phyloP scores from a whole-genome alignment of 2,329 filamentous ascomycete species.

The Exophiala aquamarina region DNA sequence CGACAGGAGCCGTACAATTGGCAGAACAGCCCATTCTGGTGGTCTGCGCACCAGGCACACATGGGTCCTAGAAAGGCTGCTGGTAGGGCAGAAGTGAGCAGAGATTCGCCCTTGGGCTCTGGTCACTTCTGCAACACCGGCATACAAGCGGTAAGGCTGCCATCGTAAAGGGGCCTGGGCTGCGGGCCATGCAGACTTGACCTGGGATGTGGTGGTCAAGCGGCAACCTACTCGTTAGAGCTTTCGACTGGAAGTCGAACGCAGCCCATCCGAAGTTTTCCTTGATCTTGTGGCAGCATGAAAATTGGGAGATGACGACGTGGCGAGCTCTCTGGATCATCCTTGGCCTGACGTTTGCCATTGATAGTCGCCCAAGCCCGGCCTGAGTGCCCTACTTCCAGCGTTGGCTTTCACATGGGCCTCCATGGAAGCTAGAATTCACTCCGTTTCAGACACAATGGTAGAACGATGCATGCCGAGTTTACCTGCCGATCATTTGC shows the following conservation, averaged over 20 bases:
- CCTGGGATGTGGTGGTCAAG: neutral
- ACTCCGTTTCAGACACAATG: neutral
- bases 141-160: neutral
- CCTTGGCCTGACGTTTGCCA: neutral
- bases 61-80: neutral
- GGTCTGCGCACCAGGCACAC: neutral
- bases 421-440: too few relatives aligned
- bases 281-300: neutral
- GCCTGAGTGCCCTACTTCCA: neutral
- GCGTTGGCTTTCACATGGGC: neutral
- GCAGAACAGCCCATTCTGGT: neutral
- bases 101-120: neutral
- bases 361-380: neutral
- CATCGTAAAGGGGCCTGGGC: neutral
- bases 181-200: neutral
- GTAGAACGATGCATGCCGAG: neutral
- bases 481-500: neutral
- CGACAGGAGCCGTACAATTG: too few relatives aligned
- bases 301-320: neutral
- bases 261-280: neutral
- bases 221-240: too few relatives aligned
- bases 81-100: neutral
- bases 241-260: neutral
- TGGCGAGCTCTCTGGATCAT: neutral
- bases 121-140: neutral